Conservation (phyloP, 768 basidiomycete genomes). For the Wakefieldia striispora region DNA sequence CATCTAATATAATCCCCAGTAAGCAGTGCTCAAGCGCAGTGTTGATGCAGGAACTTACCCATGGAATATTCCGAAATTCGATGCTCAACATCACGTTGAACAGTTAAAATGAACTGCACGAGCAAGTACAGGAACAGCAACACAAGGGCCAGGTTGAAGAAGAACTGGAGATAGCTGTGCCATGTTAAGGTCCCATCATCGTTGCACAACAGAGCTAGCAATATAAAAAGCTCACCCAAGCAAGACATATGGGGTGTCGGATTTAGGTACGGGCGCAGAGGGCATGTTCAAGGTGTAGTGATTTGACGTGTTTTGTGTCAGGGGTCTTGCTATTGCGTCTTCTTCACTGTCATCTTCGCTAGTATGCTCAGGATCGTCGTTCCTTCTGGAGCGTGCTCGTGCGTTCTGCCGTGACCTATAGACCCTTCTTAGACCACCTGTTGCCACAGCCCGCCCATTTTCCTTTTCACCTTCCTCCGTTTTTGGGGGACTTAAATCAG, state of each 20-base stretch:
- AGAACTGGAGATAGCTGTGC: constrained; percentile 85
- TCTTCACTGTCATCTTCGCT: constrained; percentile 52
- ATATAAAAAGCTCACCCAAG: constrained; percentile 62
- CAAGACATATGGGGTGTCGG: constrained; percentile 77
- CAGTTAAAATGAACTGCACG: constrained; percentile 83
- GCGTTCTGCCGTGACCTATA: constrained; percentile 59
- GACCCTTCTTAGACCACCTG: constrained; percentile 64
- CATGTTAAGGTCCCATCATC: constrained; percentile 17
- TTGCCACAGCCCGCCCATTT: constrained; percentile 51
- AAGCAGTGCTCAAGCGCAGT: constrained; percentile 16
- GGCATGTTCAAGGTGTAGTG: constrained; percentile 86
- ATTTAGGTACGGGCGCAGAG: constrained; percentile 50
- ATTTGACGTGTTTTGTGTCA: constrained; percentile 61
- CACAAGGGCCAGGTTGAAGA: constrained; percentile 87
- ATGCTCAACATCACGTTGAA: constrained; percentile 87
- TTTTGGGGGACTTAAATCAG: constrained; percentile 62
- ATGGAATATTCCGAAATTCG: constrained; percentile 85
- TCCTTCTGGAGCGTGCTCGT: constrained; percentile 28
- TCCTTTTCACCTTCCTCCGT: constrained; percentile 40
- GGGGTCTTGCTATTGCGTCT: constrained; percentile 35
- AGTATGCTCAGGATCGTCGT: constrained; percentile 35
- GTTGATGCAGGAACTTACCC: constrained; percentile 46
- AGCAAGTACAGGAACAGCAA: constrained; percentile 81
- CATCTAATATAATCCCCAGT: constrained; percentile 48
- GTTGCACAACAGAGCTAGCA: neutral